Evolutionary conservation across 2,329 filamentous ascomycete genomes (phyloP).

Genomic region (Cyclaneusma minus): DNA sequence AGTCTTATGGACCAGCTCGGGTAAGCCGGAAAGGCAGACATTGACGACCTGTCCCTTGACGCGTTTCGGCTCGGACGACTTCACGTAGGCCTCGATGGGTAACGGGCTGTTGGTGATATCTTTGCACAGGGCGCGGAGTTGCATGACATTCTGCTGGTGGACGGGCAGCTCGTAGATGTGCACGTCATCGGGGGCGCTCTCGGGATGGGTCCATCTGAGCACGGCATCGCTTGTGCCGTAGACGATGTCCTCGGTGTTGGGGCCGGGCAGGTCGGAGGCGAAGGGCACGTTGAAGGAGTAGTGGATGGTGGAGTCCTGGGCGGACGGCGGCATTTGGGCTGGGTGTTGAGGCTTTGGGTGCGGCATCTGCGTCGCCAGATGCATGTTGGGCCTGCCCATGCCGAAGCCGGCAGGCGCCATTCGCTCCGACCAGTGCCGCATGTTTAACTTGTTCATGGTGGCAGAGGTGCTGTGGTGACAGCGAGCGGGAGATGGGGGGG

Average conservation of each 20-base stretch:
- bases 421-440: constrained; percentile 58
- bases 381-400: constrained; percentile 34
- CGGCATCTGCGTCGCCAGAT: constrained; percentile 30
- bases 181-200: constrained; percentile 69
- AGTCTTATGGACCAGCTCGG: constrained; percentile 79
- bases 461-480: constrained; percentile 2
- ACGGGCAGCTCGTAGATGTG: constrained; percentile 84
- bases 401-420: constrained; percentile 54
- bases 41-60: constrained; percentile 61
- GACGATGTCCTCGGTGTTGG: constrained; percentile 86
- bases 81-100: constrained; percentile 70
- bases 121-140: constrained; percentile 63
- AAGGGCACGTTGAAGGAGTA: constrained; percentile 97
- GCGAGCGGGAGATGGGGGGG: constrained; percentile 4
- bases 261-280: constrained; percentile 78
- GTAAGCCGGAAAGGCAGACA: constrained; percentile 77
- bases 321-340: constrained; percentile 53
- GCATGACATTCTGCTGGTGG: constrained; percentile 72
- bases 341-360: constrained; percentile 42
- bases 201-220: constrained; percentile 84
- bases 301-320: constrained; percentile 66
- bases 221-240: constrained; percentile 82
- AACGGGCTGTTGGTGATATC: constrained; percentile 58
- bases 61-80: constrained; percentile 64
- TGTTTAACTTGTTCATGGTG: constrained; percentile 58